Conservation (phyloP, 73 alveolate genomes). For the Paramecium caudatum region DNA sequence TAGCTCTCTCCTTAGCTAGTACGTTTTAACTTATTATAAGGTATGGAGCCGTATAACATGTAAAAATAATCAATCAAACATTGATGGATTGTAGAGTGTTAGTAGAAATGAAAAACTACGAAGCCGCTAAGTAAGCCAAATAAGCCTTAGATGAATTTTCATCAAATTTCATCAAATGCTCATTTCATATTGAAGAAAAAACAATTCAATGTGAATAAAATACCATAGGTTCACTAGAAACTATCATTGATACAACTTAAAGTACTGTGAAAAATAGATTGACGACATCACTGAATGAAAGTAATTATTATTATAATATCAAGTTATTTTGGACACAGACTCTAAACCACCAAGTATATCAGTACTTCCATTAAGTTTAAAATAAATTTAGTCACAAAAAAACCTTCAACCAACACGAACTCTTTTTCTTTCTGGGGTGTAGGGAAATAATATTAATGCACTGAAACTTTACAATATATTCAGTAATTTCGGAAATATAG, state of each 20-base stretch:
- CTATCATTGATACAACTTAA: constrained; percentile 18
- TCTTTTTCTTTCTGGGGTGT: not conserved
- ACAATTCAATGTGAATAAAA: not conserved
- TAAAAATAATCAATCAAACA: constrained; percentile 25
- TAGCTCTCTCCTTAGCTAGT: constrained; percentile 16
- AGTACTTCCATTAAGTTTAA: not conserved
- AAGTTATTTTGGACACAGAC: not conserved
- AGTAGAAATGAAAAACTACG: constrained; percentile 30
- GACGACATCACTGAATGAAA: constrained; percentile 27
- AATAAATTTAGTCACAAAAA: not conserved
- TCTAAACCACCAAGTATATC: not conserved
- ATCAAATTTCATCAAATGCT: constrained; percentile 39
- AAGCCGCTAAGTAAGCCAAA: constrained; percentile 54
- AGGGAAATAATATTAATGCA: constrained; percentile 18
- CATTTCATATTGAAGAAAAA: not conserved
- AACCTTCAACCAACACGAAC: not conserved
- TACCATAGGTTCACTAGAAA: constrained; percentile 25
- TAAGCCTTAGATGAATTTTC: constrained; percentile 42
- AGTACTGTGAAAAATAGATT: not conserved
- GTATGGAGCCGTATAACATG: constrained; percentile 38
- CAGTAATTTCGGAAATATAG: constrained; percentile 60
- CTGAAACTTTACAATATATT: constrained; percentile 40
- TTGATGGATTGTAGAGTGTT: constrained; percentile 27
- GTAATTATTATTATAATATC: not conserved
- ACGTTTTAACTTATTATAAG: not conserved